phyloP scores from a whole-genome alignment of 305 asterid genomes.

The Lippia alba region DNA sequence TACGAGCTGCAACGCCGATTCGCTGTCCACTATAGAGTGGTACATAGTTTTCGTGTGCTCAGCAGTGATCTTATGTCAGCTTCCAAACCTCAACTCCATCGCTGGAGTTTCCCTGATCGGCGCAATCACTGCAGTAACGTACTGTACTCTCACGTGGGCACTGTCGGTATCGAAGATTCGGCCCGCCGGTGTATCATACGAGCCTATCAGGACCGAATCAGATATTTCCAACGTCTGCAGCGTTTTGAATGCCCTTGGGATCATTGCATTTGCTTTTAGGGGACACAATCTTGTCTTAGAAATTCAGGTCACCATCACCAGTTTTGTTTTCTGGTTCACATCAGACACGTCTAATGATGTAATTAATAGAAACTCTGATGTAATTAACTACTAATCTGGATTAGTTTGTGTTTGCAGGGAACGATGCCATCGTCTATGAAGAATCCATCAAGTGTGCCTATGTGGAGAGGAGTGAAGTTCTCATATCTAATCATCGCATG shows the following conservation, averaged over 20 bases:
- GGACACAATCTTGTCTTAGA: conserved; percentile 90
- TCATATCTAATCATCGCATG: conserved; percentile 68
- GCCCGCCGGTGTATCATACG: conserved; percentile 55
- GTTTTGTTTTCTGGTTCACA: neutral
- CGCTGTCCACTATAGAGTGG: conserved; percentile 67
- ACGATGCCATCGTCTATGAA: conserved; percentile 76
- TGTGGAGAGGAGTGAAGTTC: conserved; percentile 86
- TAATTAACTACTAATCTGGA: neutral
- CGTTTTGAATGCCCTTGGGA: conserved; percentile 75
- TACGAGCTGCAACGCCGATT: conserved; percentile 38
- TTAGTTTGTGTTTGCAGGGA: conserved; percentile 53
- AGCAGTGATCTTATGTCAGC: conserved; percentile 72
- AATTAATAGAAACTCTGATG: no score
- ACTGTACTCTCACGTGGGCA: conserved; percentile 74
- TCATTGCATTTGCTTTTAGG: conserved; percentile 82
- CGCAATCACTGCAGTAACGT: conserved; percentile 69
- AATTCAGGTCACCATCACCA: conserved; percentile 69
- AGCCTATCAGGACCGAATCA: conserved; percentile 46
- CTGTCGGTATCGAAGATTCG: conserved; percentile 61
- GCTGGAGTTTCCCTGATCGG: conserved; percentile 83
- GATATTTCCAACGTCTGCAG: conserved; percentile 54
- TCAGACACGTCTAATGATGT: no score
- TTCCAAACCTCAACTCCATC: conserved; percentile 87
- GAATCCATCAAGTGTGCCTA: conserved; percentile 74
- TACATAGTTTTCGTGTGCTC: conserved; percentile 66